Evolutionary conservation across 208 protist genomes (phyloP).

Genomic region (Tritrichomonas foetus): DNA sequence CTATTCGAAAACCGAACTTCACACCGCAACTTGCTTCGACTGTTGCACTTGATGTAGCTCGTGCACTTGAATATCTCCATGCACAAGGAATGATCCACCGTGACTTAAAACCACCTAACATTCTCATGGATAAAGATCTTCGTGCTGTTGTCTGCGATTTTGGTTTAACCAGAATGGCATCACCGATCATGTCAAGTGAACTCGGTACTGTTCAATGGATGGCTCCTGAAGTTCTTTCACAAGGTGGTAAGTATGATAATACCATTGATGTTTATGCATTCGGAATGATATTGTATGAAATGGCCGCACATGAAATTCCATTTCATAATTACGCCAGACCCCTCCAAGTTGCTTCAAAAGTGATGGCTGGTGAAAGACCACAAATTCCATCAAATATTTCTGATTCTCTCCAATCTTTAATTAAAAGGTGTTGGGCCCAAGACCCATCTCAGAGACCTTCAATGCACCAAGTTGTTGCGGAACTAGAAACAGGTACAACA

Average conservation of each 20-base stretch:
- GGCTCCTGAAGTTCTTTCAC: background rate
- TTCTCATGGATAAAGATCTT: background rate
- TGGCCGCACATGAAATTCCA: background rate
- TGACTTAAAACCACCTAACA: constrained; percentile 16
- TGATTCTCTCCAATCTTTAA: background rate
- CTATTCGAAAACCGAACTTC: background rate
- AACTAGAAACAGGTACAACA: background rate
- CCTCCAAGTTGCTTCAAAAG: background rate
- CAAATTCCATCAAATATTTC: background rate
- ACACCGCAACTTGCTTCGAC: background rate
- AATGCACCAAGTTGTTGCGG: background rate
- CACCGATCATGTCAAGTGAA: background rate
- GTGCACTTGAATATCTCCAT: background rate
- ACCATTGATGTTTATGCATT: constrained; percentile 15
- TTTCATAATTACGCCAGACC: background rate
- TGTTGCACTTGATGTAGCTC: background rate
- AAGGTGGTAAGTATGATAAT: background rate
- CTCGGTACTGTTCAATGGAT: constrained; percentile 3
- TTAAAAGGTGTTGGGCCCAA: background rate
- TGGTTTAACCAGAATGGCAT: background rate
- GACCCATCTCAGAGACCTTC: background rate
- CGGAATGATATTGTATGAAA: background rate
- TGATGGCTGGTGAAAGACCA: background rate
- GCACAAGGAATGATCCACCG: background rate
- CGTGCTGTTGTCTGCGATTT: constrained; percentile 2